phyloP scores from a whole-genome alignment of 2,329 filamentous ascomycete species.

The Penicillium sp. region DNA sequence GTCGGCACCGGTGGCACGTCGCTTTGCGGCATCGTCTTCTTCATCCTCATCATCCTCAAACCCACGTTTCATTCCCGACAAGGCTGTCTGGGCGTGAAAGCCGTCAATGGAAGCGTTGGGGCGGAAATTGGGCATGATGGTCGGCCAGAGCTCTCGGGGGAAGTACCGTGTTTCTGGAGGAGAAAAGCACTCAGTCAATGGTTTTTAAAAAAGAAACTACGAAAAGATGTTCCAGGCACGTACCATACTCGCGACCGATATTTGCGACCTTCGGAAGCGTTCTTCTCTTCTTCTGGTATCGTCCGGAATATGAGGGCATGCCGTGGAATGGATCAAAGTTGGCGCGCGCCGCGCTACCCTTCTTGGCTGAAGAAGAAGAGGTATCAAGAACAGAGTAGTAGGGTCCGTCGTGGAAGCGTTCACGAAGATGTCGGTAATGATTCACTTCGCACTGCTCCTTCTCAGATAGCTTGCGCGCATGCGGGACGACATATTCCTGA shows the following conservation, averaged over 20 bases:
- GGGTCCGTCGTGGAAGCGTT: slow-evolving; percentile 61
- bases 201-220: neutral
- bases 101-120: slow-evolving; percentile 38
- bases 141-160: slow-evolving; percentile 60
- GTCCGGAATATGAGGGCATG: slow-evolving; percentile 63
- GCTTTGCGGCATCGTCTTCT: slow-evolving; percentile 39
- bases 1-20: slow-evolving; percentile 36
- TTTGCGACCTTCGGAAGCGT: slow-evolving; percentile 57
- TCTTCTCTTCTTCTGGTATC: slow-evolving; percentile 60
- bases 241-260: slow-evolving; percentile 57
- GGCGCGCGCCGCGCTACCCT: slow-evolving; percentile 48
- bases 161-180: slow-evolving; percentile 59
- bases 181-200: slow-evolving; percentile 4
- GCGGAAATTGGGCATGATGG: slow-evolving; percentile 54
- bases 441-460: slow-evolving; percentile 55
- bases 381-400: slow-evolving; percentile 60
- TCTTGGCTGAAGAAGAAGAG: slow-evolving; percentile 46
- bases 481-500: slow-evolving; percentile 45
- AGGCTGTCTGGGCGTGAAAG: slow-evolving; percentile 28
- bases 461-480: slow-evolving; percentile 36
- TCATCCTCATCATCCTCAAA: slow-evolving; percentile 54
- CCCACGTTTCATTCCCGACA: slow-evolving; percentile 39
- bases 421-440: slow-evolving; percentile 56
- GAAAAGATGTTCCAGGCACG: slow-evolving; percentile 23
- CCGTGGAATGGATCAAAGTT: slow-evolving; percentile 65